A percentile compares a stretch with the other conserved stretches of the same genome.
Evolutionary conservation across 2,329 filamentous ascomycete genomes (phyloP).

Genomic region (Parafenestella ontariensis): DNA sequence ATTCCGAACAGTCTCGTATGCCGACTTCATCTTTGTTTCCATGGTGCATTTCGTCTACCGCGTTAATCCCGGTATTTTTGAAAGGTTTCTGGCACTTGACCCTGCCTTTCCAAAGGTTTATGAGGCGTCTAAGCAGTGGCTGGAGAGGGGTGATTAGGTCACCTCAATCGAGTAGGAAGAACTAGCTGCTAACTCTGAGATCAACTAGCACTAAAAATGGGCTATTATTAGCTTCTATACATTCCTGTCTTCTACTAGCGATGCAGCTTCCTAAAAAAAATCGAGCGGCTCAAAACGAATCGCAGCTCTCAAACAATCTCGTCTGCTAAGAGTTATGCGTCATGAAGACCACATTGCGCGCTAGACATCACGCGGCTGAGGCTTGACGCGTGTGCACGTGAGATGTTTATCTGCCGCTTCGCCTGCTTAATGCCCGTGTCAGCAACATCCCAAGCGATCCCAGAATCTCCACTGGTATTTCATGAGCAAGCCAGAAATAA

Average conservation of each 20-base stretch:
- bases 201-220: no score
- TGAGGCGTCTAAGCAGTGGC: conserved; percentile 51
- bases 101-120: conserved; percentile 44
- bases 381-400: not conserved
- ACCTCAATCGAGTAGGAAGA: not conserved
- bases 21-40: conserved; percentile 61
- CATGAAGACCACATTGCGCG: no score
- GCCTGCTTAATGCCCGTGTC: not conserved
- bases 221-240: no score
- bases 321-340: no score
- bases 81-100: conserved; percentile 51
- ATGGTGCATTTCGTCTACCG: conserved; percentile 55
- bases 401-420: not conserved
- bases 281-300: no score
- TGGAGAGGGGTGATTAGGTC: conserved; percentile 47
- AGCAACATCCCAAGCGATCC: not conserved
- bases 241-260: no score
- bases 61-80: conserved; percentile 48
- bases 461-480: no score
- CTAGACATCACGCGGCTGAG: not conserved
- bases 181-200: no score
- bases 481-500: not conserved
- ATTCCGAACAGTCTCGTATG: conserved; percentile 44
- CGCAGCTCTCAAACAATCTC: no score
- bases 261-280: no score